These are phyloP conservation scores for Acrodontium crateriforme DNA, from an alignment of 2,329 filamentous ascomycete species.

Conservation along the genomic window DNA sequence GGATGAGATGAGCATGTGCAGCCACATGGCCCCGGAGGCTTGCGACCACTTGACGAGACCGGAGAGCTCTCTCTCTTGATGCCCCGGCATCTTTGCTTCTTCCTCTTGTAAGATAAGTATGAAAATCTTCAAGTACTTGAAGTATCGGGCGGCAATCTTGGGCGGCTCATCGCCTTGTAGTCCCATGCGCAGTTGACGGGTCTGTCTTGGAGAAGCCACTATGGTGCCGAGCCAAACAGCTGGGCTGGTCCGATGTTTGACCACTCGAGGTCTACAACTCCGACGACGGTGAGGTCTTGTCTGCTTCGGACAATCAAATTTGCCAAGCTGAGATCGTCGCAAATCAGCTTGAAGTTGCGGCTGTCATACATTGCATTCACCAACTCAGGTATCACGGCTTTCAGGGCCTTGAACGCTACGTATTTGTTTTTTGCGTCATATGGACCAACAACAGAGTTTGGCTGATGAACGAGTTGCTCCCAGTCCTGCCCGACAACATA, in stretches of 20 bases:
- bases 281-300: slow-evolving; percentile 10
- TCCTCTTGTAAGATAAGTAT: too few relatives aligned
- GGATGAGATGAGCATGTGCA: too few relatives aligned
- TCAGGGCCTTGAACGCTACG: slow-evolving; percentile 6
- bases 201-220: not conserved
- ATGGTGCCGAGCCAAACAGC: slow-evolving; percentile 10
- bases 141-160: too few relatives aligned
- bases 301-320: slow-evolving; percentile 13
- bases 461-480: slow-evolving; percentile 13
- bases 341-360: slow-evolving; percentile 8
- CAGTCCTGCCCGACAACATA: slow-evolving; percentile 12
- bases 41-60: too few relatives aligned
- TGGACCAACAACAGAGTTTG: slow-evolving; percentile 12
- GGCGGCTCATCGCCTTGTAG: too few relatives aligned
- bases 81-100: too few relatives aligned
- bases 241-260: slow-evolving; percentile 12
- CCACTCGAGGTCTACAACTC: slow-evolving; percentile 15
- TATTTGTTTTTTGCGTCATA: slow-evolving; percentile 16
- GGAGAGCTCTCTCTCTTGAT: too few relatives aligned
- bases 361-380: slow-evolving; percentile 3
- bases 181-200: slow-evolving; percentile 1
- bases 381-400: slow-evolving; percentile 3
- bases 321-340: slow-evolving; percentile 12
- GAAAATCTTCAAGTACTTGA: too few relatives aligned
- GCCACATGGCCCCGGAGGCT: too few relatives aligned